phyloP scores from a whole-genome alignment of 2,329 filamentous ascomycete genomes.

The Chrysoporthe cubensis region DNA sequence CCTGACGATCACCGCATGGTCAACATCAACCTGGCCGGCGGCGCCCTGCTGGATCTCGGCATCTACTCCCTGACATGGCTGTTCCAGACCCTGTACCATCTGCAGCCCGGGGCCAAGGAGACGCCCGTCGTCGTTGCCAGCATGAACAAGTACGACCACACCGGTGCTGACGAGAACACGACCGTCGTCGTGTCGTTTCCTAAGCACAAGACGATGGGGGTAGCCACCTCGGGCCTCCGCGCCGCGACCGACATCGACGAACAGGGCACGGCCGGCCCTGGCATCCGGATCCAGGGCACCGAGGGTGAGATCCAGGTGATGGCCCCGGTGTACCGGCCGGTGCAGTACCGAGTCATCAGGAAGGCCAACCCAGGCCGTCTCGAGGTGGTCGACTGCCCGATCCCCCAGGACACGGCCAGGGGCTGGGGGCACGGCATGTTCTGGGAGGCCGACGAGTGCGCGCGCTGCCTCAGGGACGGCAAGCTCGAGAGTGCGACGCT shows the following conservation, averaged over 20 bases:
- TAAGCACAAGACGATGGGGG: constrained; percentile 67
- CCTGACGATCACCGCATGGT: constrained; percentile 74
- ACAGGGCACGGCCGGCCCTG: constrained; percentile 62
- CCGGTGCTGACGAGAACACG: constrained; percentile 78
- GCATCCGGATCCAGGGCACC: constrained; percentile 79
- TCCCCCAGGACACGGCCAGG: constrained; percentile 54
- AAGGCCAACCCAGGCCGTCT: constrained; percentile 50
- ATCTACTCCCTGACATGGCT: constrained; percentile 91
- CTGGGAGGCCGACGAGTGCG: constrained; percentile 51
- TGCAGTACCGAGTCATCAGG: constrained; percentile 66
- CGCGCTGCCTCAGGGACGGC: constrained; percentile 67
- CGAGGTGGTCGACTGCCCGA: constrained; percentile 57
- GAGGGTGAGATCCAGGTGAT: constrained; percentile 82
- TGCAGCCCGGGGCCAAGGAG: constrained; percentile 63
- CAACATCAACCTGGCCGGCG: constrained; percentile 81
- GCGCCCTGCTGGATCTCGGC: constrained; percentile 80
- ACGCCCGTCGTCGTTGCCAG: constrained; percentile 69
- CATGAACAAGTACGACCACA: constrained; percentile 70
- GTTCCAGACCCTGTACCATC: constrained; percentile 86
- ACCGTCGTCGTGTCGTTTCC: constrained; percentile 79
- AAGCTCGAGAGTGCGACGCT: constrained; percentile 74
- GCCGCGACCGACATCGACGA: constrained; percentile 65
- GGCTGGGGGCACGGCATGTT: constrained; percentile 80
- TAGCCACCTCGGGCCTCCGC: constrained; percentile 70
- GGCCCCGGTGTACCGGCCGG: constrained; percentile 72